Evolutionary conservation across 83 land plant species (phyloP), one percentile per base, ranked within the genome.

Genomic region (Picea mariana): DNA sequence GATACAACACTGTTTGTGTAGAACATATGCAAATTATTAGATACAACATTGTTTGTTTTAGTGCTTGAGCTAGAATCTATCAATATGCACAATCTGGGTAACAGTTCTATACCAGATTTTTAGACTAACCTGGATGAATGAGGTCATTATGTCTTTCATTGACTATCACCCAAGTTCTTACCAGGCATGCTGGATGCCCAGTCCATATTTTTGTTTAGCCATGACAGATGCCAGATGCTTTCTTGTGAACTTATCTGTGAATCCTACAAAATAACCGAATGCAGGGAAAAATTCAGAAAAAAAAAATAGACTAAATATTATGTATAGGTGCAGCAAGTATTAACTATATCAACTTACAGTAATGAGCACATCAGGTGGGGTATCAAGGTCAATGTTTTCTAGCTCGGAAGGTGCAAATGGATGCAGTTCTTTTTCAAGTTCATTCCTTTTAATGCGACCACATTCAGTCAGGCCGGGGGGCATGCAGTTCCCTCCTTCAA

Each of bases 341-440:
- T 4, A 75, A 49, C 42, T 13, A 6, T 75, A 13, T 58, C 5
- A 15, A 75, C 90, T 85, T 86, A 90, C 92, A 17, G 87, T 55
- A 67, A 87, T 75, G 0, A 75, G 62, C 44, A 87, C 83, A 76
- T 90, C 92, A 5, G 89, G 94, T n/a, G 88, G 92, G 40, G 91
- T 85, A 27, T 80, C 92, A 0, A 92, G 47, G 0, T 81, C 82
- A n/a, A 90, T 62, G 60, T 87, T 85, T 23, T 69, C 87, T 26
- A 92, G 90, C 60, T 83, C 88, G 59, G 88, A 13, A 71, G 82
- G 7, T 12, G 26, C 47, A 69, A 3, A 5, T 69, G 18, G 38
- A 49, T 44, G 6, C 15, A 44, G 13, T 49, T 44, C 61, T 26
- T 13, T 49, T 44, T 47, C 78, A 49, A 27, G 27, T 23, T 75